These are phyloP conservation scores for Talaromyces thailandensis DNA, from an alignment of 495 filamentous ascomycete genomes.

Conservation along the genomic window DNA sequence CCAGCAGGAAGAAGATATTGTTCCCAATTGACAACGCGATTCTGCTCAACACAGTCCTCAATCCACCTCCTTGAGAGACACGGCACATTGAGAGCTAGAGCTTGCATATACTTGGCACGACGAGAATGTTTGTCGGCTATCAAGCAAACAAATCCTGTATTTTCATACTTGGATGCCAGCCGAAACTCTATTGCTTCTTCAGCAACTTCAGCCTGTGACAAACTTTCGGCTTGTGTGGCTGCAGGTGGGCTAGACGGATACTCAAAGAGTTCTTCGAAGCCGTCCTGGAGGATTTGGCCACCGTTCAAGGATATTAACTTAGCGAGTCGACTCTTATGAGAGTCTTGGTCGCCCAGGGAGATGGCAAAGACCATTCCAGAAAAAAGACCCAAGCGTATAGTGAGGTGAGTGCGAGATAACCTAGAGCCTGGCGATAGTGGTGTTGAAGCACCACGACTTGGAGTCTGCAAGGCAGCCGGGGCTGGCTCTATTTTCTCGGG, in stretches of 20 bases:
- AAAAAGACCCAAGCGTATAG: slow-evolving; percentile 43
- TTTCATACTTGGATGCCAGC: slow-evolving; percentile 38
- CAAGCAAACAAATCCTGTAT: slow-evolving; percentile 69
- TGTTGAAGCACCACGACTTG: slow-evolving; percentile 30
- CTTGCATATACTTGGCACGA: slow-evolving; percentile 92
- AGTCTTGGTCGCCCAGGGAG: slow-evolving; percentile 53
- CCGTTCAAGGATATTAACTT: slow-evolving; percentile 51
- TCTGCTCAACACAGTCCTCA: slow-evolving; percentile 54
- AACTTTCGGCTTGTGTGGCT: slow-evolving; percentile 14
- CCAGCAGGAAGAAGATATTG: slow-evolving; percentile 83
- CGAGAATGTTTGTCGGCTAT: slow-evolving; percentile 83
- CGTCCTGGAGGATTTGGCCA: slow-evolving; percentile 60
- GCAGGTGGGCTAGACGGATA: slow-evolving; percentile 27
- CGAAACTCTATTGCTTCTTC: slow-evolving; percentile 19
- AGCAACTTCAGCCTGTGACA: slow-evolving; percentile 15
- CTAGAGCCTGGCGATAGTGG: slow-evolving; percentile 34
- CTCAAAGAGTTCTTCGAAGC: slow-evolving; percentile 81
- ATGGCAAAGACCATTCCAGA: slow-evolving; percentile 74
- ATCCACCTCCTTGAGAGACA: slow-evolving; percentile 79
- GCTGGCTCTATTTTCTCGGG: slow-evolving; percentile 12
- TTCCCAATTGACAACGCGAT: slow-evolving; percentile 59
- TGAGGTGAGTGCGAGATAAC: slow-evolving; percentile 25
- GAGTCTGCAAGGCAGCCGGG: slow-evolving; percentile 25
- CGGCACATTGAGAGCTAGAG: slow-evolving; percentile 81
- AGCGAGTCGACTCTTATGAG: slow-evolving; percentile 39